Conservation (phyloP, 2,329 filamentous ascomycete genomes). For the Talaromyces sp. region DNA sequence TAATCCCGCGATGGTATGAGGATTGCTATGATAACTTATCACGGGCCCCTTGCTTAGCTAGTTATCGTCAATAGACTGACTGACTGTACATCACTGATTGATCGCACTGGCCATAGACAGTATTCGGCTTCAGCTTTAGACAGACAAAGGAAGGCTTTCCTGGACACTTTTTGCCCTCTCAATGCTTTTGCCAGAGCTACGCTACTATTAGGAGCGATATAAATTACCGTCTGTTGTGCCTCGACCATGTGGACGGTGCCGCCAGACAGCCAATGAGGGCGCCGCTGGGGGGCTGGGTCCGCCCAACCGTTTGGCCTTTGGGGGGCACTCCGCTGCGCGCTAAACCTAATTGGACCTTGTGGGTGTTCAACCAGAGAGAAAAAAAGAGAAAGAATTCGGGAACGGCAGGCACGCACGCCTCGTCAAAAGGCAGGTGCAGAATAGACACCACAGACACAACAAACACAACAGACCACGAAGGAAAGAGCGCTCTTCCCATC, state of each 20-base stretch:
- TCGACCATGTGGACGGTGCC: constrained; percentile 19
- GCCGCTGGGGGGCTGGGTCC: constrained; percentile 22
- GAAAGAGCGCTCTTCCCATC: constrained; percentile 6
- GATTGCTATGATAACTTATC: background rate
- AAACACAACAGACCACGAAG: background rate
- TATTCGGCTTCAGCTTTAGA: background rate
- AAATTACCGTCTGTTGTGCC: background rate
- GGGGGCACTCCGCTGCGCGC: constrained; percentile 32
- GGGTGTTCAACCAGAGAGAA: constrained; percentile 32
- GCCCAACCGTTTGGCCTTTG: constrained; percentile 40
- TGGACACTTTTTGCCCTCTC: background rate
- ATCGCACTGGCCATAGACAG: background rate
- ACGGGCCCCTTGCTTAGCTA: background rate
- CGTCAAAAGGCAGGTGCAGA: background rate
- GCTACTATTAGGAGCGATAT: background rate
- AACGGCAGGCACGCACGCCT: background rate
- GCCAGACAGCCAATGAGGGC: constrained; percentile 12
- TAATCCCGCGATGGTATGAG: background rate
- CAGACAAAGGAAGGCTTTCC: too few relatives aligned
- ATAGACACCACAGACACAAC: background rate
- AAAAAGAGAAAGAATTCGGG: background rate
- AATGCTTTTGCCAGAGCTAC: background rate
- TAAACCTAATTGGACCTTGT: constrained; percentile 35
- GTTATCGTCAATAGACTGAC: background rate
- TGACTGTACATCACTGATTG: background rate